These are phyloP conservation scores for Euphorbia corollata DNA, from an alignment of 441 rosid species.

Conservation along the genomic window DNA sequence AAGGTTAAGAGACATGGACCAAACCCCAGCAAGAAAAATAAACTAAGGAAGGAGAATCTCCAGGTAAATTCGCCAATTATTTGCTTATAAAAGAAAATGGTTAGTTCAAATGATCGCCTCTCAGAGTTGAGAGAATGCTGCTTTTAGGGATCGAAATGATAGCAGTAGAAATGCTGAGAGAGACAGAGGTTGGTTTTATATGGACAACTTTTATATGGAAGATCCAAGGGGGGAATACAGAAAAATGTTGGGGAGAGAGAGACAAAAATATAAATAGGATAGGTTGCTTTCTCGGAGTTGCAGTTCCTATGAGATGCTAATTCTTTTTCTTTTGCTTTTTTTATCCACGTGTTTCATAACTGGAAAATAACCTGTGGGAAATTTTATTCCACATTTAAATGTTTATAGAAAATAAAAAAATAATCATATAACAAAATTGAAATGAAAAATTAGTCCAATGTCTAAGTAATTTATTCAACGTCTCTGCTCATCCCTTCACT, in stretches of 20 bases:
- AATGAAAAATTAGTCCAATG: too few species aligned
- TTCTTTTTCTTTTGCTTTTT: too few species aligned
- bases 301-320: neutral
- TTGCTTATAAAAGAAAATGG: conserved; percentile 17
- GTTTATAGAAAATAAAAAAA: too few species aligned
- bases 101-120: neutral
- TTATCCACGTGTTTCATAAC: too few species aligned
- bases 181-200: too few species aligned
- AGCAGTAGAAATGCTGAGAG: too few species aligned
- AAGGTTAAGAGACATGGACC: conserved; percentile 19
- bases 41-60: conserved; percentile 20
- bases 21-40: conserved; percentile 30
- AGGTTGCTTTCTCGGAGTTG: conserved; percentile 8
- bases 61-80: conserved; percentile 10
- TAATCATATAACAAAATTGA: too few species aligned
- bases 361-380: too few species aligned
- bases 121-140: conserved; percentile 8
- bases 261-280: neutral
- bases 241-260: conserved; percentile 23
- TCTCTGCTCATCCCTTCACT: too few species aligned
- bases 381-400: too few species aligned
- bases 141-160: conserved; percentile 16
- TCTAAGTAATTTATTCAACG: too few species aligned
- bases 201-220: conserved; percentile 29
- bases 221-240: conserved; percentile 11